Evolutionary conservation across 2,329 filamentous ascomycete species (phyloP).

Genomic region (Fusarium aywerte): DNA sequence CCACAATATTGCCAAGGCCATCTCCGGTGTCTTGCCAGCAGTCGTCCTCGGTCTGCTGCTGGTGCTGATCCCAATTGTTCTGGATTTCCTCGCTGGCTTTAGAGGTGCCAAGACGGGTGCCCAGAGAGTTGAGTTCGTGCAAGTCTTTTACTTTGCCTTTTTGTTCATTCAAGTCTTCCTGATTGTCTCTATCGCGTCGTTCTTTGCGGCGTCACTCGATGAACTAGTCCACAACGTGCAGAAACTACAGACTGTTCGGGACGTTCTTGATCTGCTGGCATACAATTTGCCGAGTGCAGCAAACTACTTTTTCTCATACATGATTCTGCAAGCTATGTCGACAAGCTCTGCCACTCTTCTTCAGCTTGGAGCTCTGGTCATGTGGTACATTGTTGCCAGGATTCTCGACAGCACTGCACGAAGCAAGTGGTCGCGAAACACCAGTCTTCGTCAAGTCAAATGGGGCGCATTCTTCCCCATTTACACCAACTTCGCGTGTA

Average conservation of each 20-base stretch:
- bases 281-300: conserved; percentile 83
- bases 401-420: conserved; percentile 84
- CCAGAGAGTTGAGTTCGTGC: conserved; percentile 82
- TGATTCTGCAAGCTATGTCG: conserved; percentile 92
- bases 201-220: conserved; percentile 71
- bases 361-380: conserved; percentile 80
- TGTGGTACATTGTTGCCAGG: conserved; percentile 84
- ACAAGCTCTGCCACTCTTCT: conserved; percentile 89
- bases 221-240: conserved; percentile 67
- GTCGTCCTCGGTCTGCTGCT: conserved; percentile 80
- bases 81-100: conserved; percentile 76
- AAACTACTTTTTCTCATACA: conserved; percentile 99
- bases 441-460: conserved; percentile 77
- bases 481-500: conserved; percentile 96
- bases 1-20: conserved; percentile 68
- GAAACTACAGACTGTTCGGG: conserved; percentile 64
- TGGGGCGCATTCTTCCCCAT: conserved; percentile 97
- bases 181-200: conserved; percentile 86
- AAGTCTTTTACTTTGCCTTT: conserved; percentile 93
- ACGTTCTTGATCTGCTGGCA: conserved; percentile 77
- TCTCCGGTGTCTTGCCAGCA: conserved; percentile 90
- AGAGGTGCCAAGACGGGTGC: conserved; percentile 87
- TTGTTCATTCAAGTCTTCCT: conserved; percentile 95
- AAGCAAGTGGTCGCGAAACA: conserved; percentile 88
- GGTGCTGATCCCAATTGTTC: conserved; percentile 81